A percentile compares a stretch with the other conserved stretches of the same genome.
These are phyloP conservation scores for Leucoagaricus sp. DNA, from an alignment of 1,284 basidiomycete species.

Conservation along the genomic window DNA sequence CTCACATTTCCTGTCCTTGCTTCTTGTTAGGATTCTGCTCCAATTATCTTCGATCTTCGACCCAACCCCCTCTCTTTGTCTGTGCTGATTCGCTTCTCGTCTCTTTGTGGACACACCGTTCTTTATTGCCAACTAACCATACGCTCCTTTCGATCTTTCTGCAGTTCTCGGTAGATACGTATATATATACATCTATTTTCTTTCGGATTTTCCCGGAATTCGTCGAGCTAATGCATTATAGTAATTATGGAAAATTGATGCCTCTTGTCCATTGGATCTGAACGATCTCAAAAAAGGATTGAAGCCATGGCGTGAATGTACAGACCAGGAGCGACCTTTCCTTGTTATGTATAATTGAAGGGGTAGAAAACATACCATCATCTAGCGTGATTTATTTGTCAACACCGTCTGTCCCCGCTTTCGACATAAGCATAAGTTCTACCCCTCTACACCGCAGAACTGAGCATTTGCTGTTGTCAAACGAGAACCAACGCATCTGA, in stretches of 20 bases:
- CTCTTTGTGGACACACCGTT: constrained; percentile 12
- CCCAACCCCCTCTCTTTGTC: not conserved
- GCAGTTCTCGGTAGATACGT: not conserved
- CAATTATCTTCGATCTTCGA: not conserved
- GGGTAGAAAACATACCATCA: no score
- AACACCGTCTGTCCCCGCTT: no score
- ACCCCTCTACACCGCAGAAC: no score
- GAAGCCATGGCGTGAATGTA: no score
- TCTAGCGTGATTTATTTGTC: no score
- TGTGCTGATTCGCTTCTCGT: not conserved
- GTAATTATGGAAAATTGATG: constrained; percentile 3
- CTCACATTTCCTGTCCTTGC: not conserved
- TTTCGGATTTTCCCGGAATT: not conserved
- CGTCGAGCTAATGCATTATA: constrained; percentile 7
- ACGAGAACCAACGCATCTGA: no score
- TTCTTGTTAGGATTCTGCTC: not conserved
- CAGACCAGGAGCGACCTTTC: no score
- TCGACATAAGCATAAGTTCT: no score
- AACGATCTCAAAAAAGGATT: not conserved
- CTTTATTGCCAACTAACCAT: constrained; percentile 12
- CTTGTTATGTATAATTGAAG: no score
- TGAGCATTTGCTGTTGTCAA: no score
- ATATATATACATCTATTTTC: constrained; percentile 3
- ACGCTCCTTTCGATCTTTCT: constrained; percentile 1
- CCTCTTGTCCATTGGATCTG: not conserved